Evolutionary conservation across 495 filamentous ascomycete genomes (phyloP).

Genomic region (Xylaria venustula): DNA sequence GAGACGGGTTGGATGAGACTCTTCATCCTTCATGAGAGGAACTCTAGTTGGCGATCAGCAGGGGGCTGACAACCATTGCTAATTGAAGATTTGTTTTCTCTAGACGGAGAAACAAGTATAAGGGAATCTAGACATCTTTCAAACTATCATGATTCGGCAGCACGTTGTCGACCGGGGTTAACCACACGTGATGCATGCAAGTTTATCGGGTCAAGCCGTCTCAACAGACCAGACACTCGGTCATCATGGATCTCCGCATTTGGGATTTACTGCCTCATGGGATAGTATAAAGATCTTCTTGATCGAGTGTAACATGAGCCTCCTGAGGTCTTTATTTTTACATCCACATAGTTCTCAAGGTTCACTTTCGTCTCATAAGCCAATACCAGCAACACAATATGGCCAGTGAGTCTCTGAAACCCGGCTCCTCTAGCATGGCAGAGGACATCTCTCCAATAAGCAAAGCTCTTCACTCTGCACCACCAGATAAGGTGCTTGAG

Average conservation of each 20-base stretch:
- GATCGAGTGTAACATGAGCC: too few relatives aligned
- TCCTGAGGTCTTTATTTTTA: not conserved
- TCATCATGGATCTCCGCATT: not conserved
- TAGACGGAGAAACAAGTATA: too few relatives aligned
- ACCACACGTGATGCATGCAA: not conserved
- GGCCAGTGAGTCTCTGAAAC: constrained; percentile 11
- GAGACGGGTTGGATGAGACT: too few relatives aligned
- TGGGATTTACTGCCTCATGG: not conserved
- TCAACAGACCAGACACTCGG: not conserved
- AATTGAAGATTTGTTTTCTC: too few relatives aligned
- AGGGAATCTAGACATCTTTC: too few relatives aligned
- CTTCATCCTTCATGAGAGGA: too few relatives aligned
- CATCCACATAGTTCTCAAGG: not conserved
- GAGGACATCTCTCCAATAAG: constrained; percentile 25
- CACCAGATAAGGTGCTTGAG: constrained; percentile 13
- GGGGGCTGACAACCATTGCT: too few relatives aligned
- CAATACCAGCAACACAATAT: too few relatives aligned
- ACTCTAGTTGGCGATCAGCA: too few relatives aligned
- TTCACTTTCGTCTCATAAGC: too few relatives aligned
- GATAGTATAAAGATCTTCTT: not conserved
- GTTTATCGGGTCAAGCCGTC: not conserved
- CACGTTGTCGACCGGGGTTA: not conserved
- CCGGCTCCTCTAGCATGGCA: not conserved
- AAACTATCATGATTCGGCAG: too few relatives aligned
- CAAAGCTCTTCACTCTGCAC: constrained; percentile 13